Conservation (phyloP, 2,329 filamentous ascomycete genomes). For the Rhynchosporium agropyri region DNA sequence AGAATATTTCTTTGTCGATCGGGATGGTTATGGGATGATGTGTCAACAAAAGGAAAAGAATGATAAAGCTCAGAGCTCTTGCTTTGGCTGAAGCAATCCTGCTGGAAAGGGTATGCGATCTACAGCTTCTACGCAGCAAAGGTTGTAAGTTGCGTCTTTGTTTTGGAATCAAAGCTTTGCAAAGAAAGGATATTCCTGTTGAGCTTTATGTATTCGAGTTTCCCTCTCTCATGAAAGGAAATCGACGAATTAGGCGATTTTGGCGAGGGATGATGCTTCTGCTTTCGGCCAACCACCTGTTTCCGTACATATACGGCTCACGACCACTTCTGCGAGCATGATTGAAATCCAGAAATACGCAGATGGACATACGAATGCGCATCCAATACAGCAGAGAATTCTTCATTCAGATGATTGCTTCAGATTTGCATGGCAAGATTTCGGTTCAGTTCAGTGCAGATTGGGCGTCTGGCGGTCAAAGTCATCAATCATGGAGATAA, state of each 20-base stretch:
- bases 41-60: conserved; percentile 28
- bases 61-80: conserved; percentile 1
- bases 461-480: background rate
- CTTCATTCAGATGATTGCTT: conserved; percentile 1
- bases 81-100: conserved; percentile 26
- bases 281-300: conserved; percentile 40
- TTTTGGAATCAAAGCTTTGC: conserved; percentile 31
- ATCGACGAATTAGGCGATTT: conserved; percentile 35
- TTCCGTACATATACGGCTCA: conserved; percentile 29
- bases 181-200: conserved; percentile 38
- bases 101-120: conserved; percentile 1
- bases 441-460: conserved; percentile 1
- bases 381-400: background rate
- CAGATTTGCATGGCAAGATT: background rate
- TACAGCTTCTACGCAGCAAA: conserved; percentile 20
- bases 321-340: conserved; percentile 15
- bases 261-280: conserved; percentile 31
- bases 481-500: background rate
- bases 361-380: conserved; percentile 4
- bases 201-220: conserved; percentile 41
- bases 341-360: conserved; percentile 9
- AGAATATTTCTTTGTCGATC: conserved; percentile 34
- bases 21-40: conserved; percentile 20
- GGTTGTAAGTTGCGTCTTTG: conserved; percentile 35
- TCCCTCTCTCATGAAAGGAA: conserved; percentile 28